Evolutionary conservation across 2,329 filamentous ascomycete species (phyloP), one percentile per base, ranked within the genome.

Genomic region (Plenodomus tracheiphilus): DNA sequence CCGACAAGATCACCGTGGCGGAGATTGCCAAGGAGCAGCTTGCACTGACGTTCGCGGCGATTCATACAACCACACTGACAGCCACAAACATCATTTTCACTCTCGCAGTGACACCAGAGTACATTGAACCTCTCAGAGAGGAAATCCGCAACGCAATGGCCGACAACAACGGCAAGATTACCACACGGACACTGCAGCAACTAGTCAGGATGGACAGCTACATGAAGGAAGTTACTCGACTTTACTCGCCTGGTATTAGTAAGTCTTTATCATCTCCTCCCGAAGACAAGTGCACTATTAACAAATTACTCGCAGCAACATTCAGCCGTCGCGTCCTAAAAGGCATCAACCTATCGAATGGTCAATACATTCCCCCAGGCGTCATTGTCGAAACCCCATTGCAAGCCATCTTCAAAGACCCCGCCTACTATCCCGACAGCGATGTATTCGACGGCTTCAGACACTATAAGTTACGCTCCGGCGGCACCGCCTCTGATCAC

Each of bases 321-420:
- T 82, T 83, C 64, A 62, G 65, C 19, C 79, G 81, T 49, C 80
- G 78, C 53, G 79, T 81, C 9, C 66, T 79, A 30, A 74, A 77
- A 55, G 71, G 77, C 3, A 74, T 84, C 56, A 75, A 75, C 2
- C 77, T 83, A 1, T 81, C 80, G 38, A 80, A 81, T 60, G 82
- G 81, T 15, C 78, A 82, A 40, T 72, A 75, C 48, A 62, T 75
- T 5, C 73, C 73, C 0, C 51, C 65, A 1, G 74, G 73, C 30
- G 60, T 62, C 19, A 43, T 57, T 8, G 54, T 75, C 37, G 71
- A 73, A 54, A 55, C 61, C 3, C 63, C 69, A 32, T 49, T 62
- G 0, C 45, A 58, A 13, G 67, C 65, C 37, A 46, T 70, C 39
- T 64, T 67, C 53, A 38, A 47, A 10, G 68, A 72, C 43, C 41